Percentiles rank a stretch among this genome's conserved stretches.
These are phyloP conservation scores for Cladochytrium replicatum DNA, from an alignment of 192 early-diverging fungal species.

Conservation along the genomic window DNA sequence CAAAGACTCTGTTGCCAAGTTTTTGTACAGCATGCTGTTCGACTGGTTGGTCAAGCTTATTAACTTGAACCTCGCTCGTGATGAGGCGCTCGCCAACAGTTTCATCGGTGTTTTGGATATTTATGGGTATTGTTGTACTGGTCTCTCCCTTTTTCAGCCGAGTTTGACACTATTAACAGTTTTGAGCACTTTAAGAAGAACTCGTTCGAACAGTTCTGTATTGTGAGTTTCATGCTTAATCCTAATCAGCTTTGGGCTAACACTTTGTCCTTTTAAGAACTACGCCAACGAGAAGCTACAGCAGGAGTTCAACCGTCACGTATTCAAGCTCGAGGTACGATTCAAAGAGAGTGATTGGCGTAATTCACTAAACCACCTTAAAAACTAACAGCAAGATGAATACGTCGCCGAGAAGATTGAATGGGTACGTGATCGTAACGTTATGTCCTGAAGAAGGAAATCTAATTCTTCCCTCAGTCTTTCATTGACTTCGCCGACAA, in stretches of 20 bases:
- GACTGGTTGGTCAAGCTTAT: constrained; percentile 80
- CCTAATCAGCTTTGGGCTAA: constrained; percentile 1
- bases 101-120: constrained; percentile 94
- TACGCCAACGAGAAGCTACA: constrained; percentile 94
- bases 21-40: constrained; percentile 76
- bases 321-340: constrained; percentile 62
- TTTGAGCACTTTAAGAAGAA: constrained; percentile 90
- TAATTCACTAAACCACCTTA: neutral
- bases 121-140: constrained; percentile 65
- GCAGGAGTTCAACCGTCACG: constrained; percentile 83
- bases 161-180: constrained; percentile 62
- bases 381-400: constrained; percentile 62
- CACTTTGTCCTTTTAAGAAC: constrained; percentile 34
- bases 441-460: neutral
- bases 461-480: constrained; percentile 7
- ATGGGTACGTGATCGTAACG: constrained; percentile 38
- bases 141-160: no score
- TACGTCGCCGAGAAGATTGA: constrained; percentile 75
- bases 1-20: constrained; percentile 76
- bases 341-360: neutral
- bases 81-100: constrained; percentile 21
- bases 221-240: constrained; percentile 25
- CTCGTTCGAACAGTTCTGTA: constrained; percentile 90
- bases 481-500: constrained; percentile 89
- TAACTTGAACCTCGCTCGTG: constrained; percentile 56